phyloP scores from a whole-genome alignment of 1,284 basidiomycete genomes.

The Puccinia horiana region DNA sequence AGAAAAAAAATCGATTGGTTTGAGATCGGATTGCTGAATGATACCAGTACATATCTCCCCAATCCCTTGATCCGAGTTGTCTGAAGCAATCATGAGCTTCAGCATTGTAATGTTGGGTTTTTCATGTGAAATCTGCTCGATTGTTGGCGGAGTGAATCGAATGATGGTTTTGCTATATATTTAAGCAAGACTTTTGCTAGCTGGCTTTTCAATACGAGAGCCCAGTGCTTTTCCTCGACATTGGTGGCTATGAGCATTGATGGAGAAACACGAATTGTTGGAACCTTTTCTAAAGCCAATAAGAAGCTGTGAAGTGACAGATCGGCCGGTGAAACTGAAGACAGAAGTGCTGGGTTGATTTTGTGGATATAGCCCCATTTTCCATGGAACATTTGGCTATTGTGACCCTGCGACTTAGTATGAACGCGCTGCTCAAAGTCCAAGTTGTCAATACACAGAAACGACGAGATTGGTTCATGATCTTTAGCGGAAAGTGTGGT shows the following conservation, averaged over 20 bases:
- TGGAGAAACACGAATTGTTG: too few relatives aligned
- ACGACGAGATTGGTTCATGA: neutral
- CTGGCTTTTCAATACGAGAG: neutral
- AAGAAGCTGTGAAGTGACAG: neutral
- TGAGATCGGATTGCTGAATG: neutral
- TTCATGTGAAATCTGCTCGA: neutral
- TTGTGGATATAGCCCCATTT: slow-evolving; percentile 1
- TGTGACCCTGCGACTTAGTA: neutral
- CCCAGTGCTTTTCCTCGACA: too few relatives aligned
- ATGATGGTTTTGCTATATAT: neutral
- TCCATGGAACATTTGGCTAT: too few relatives aligned
- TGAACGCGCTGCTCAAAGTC: neutral
- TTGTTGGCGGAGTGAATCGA: neutral
- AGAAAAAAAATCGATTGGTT: neutral
- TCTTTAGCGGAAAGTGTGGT: neutral
- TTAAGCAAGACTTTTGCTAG: neutral
- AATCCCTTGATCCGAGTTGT: slow-evolving; percentile 5
- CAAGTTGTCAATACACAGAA: neutral
- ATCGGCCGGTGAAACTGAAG: neutral
- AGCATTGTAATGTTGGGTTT: neutral
- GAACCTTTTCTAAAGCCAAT: too few relatives aligned
- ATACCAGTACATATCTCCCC: neutral
- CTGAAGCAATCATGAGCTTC: slow-evolving; percentile 2
- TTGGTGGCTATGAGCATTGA: too few relatives aligned
- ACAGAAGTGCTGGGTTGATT: neutral